Evolutionary conservation across 2,329 filamentous ascomycete genomes (phyloP).

Genomic region (Fusarium sp.): DNA sequence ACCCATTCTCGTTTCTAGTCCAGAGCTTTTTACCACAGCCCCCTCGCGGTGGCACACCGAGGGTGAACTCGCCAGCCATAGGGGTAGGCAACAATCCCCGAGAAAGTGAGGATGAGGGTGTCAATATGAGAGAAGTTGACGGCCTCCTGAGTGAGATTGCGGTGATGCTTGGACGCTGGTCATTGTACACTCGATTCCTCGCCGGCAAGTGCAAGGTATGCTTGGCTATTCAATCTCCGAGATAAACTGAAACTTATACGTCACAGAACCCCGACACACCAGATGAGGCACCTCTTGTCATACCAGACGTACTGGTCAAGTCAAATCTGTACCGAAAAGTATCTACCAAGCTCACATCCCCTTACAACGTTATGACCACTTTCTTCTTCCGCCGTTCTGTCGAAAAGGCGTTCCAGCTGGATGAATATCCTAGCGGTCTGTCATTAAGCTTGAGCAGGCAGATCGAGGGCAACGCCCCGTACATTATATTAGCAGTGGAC

Average conservation of each 20-base stretch:
- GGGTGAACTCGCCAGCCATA: constrained; percentile 80
- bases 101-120: constrained; percentile 85
- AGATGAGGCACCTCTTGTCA: constrained; percentile 66
- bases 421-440: constrained; percentile 85
- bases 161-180: constrained; percentile 93
- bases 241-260: constrained; percentile 23
- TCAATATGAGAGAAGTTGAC: constrained; percentile 97
- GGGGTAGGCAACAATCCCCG: constrained; percentile 65
- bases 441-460: constrained; percentile 78
- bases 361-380: constrained; percentile 91
- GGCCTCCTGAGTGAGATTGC: constrained; percentile 86
- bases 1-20: constrained; percentile 96
- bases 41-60: constrained; percentile 70
- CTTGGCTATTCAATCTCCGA: not conserved
- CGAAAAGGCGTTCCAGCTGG: constrained; percentile 96
- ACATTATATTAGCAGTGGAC: constrained; percentile 94
- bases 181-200: constrained; percentile 89
- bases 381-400: constrained; percentile 98
- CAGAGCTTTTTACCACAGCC: constrained; percentile 88
- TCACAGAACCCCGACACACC: constrained; percentile 61
- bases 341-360: constrained; percentile 74
- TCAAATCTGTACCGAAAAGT: constrained; percentile 87
- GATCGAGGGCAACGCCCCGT: constrained; percentile 82
- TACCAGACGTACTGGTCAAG: constrained; percentile 80
- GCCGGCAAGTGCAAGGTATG: constrained; percentile 85